phyloP scores from a whole-genome alignment of 2,329 filamentous ascomycete genomes.

The Clonostachys sp. region DNA sequence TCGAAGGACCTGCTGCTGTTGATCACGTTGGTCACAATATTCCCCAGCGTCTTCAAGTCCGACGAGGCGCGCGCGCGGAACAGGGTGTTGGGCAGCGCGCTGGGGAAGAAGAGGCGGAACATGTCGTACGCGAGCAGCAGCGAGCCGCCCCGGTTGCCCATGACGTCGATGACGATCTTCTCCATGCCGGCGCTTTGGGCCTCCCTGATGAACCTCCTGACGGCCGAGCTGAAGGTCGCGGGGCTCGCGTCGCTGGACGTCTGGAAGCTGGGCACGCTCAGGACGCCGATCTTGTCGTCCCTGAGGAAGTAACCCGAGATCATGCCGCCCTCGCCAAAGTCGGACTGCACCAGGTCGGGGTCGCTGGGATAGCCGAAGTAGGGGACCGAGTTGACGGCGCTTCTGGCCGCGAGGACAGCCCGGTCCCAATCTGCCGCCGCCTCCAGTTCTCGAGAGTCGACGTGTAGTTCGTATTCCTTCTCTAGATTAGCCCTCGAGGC shows the following conservation, averaged over 20 bases:
- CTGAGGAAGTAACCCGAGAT: slow-evolving; percentile 13
- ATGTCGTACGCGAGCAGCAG: slow-evolving; percentile 39
- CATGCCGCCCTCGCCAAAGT: slow-evolving; percentile 2
- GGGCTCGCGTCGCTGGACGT: no score
- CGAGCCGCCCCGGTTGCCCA: slow-evolving; percentile 54
- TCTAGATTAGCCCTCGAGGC: no score
- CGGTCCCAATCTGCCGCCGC: no score
- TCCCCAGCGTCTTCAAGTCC: no score
- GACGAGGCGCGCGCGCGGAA: background rate
- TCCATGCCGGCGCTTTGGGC: slow-evolving; percentile 39
- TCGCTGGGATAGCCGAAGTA: background rate
- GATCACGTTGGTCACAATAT: no score
- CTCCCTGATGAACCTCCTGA: background rate
- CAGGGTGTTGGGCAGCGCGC: slow-evolving; percentile 7
- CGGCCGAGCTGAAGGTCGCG: background rate
- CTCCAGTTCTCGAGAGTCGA: no score
- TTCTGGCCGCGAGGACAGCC: no score
- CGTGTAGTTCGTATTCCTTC: no score
- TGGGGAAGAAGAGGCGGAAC: slow-evolving; percentile 36
- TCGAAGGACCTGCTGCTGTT: no score
- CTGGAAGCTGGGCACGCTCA: slow-evolving; percentile 11
- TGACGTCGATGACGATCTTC: slow-evolving; percentile 60
- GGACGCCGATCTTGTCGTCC: background rate
- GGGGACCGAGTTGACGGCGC: no score
- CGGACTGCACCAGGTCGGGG: background rate